These are phyloP conservation scores for Aurantiochytrium sp. DNA, from an alignment of 108 stramenopile genomes.

Conservation along the genomic window DNA sequence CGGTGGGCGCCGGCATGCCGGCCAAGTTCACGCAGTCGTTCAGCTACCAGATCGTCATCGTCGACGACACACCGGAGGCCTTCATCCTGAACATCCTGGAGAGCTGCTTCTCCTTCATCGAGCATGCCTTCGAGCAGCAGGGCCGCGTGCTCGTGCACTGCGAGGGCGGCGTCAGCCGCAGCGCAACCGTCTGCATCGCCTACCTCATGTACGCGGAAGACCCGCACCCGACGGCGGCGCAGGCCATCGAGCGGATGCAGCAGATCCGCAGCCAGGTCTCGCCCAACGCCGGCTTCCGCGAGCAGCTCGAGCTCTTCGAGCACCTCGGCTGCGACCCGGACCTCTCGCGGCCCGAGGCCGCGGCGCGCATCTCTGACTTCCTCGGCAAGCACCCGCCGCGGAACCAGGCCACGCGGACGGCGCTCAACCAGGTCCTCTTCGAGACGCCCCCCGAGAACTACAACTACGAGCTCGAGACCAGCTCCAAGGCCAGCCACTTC, in stretches of 20 bases:
- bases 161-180: not conserved
- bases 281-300: not conserved
- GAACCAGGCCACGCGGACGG: not conserved
- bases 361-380: not conserved
- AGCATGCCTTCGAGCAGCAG: not conserved
- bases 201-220: conserved; percentile 4
- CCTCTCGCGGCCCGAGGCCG: conserved; percentile 3
- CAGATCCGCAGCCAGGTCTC: not conserved
- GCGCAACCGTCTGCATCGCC: not conserved
- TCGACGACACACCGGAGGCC: not conserved
- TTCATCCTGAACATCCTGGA: not conserved
- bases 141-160: conserved; percentile 22
- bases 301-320: conserved; percentile 11
- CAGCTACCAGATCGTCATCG: not conserved
- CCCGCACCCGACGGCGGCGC: not conserved
- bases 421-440: not conserved
- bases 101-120: not conserved
- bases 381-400: not conserved
- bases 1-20: conserved; percentile 8
- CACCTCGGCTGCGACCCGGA: not conserved
- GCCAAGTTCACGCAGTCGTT: not conserved
- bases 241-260: not conserved
- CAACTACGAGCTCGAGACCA: conserved; percentile 22
- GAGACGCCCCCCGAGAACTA: conserved; percentile 30
- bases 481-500: conserved; percentile 17